Percentiles rank a stretch among this genome's conserved stretches.
Evolutionary conservation across 192 early-diverging fungal genomes (phyloP).

Genomic region (Kappamyces sp.): DNA sequence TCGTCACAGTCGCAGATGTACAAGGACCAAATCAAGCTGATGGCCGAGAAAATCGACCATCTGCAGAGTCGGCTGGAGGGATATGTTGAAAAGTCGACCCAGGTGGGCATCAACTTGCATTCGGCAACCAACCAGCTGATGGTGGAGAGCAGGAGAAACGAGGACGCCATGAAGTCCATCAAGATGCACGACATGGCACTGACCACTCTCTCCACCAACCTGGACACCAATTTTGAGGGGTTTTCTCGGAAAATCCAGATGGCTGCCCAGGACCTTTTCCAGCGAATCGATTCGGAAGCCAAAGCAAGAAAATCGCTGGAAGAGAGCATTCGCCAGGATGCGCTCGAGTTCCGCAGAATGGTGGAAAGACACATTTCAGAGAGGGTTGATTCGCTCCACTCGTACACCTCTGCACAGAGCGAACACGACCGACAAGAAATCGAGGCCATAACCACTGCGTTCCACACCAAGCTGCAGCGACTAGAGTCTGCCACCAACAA

Average conservation of each 20-base stretch:
- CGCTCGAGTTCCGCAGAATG: constrained; percentile 11
- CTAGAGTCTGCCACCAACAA: constrained; percentile 6
- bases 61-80: not conserved
- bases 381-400: constrained; percentile 6
- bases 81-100: constrained; percentile 8
- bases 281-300: constrained; percentile 8
- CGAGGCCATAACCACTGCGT: constrained; percentile 6
- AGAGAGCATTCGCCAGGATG: constrained; percentile 13
- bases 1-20: not conserved
- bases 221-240: constrained; percentile 1
- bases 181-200: constrained; percentile 13
- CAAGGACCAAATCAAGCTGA: constrained; percentile 11
- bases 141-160: constrained; percentile 3
- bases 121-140: constrained; percentile 4
- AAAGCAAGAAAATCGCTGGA: constrained; percentile 6
- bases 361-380: constrained; percentile 4
- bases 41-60: constrained; percentile 6
- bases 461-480: constrained; percentile 1
- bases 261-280: constrained; percentile 3
- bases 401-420: not conserved
- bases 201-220: not conserved
- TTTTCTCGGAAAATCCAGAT: constrained; percentile 9
- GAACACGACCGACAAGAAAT: constrained; percentile 6
- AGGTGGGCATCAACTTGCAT: constrained; percentile 2
- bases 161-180: constrained; percentile 11